Base-by-base conservation (phyloP, 805 yeast species). In the Schizosaccharomyces lindneri region DNA sequence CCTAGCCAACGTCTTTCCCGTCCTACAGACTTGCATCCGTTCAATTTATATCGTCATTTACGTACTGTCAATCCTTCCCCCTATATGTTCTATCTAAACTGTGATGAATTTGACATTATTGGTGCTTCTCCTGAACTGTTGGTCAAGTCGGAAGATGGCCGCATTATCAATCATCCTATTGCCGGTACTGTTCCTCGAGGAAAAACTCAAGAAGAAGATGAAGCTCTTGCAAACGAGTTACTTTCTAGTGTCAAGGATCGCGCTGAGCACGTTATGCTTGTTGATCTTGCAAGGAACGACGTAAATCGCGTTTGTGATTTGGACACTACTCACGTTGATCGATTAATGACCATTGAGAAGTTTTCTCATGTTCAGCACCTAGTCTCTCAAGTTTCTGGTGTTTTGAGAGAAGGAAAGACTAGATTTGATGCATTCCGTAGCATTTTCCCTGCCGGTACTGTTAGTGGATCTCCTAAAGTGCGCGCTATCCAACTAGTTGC, bases 391-490 rank as follows among this genome's bases (percentile, higher is more conserved):
- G 97, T 90, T 24, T 83, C 94, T 64, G 99, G 99, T 15, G 86
- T 83, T 1, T 75, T 93, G 68, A 78, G 99, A 69, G 73, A 76
- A 0, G 97, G 79, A 63, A 84, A 87, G 75, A 83, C 90, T 13
- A 78, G 97, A 65, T 93, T 93, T 69, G 99, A 93, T 74, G 98
- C 98, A 0, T 88, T 93, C 74, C 80, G 98, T 71, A 88, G 97
- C 2, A 87, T 93, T 62, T 93, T 93, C 81, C 99, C 99, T 24
- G 98, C 98, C 0, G 99, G 99, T 55, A 93, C 99, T 1, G 97
- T 90, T 13, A 83, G 94, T 62, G 99, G 99, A 48, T 97, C 99
- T 1, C 99, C 99, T 62, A 93, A 93, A 73, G 95, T 93, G 55
- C 81, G 80, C 67, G 98, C 98, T 9, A 93, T 93, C 97, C 94